Evolutionary conservation across 2,329 filamentous ascomycete species (phyloP), one percentile per base, ranked within the genome.

Genomic region (Nemania abortiva): DNA sequence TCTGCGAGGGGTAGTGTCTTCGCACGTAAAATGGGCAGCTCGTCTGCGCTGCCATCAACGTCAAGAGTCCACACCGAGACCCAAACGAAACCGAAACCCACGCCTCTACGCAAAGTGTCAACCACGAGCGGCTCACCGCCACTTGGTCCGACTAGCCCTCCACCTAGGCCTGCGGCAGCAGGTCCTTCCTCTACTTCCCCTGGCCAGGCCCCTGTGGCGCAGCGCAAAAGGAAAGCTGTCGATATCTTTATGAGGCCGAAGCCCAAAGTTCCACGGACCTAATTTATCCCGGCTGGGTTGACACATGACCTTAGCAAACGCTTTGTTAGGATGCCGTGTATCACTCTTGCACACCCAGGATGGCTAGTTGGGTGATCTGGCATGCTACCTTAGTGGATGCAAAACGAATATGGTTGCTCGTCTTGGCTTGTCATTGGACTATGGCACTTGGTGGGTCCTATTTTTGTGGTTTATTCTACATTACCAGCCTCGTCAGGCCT

Each of bases 181-280:
- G n/a, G 39, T 42, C 37, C 62, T 54, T 47, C 71, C 37, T 56
- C 53, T 7, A 54, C 63, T 20, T 20, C 69, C 1, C 42, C 65
- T 22, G 20, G 42, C 22, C 6, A 69, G 11, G 72, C 62, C 34
- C 68, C 63, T n/a, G 52, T 56, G 61, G 61, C 65, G 39, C 70
- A 56, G 15, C 73, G 79, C 50, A 86, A 86, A 73, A 81, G 84
- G 62, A 85, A 85, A 45, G 54, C 74, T 0, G 82, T 83, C 4
- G 82, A 83, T 69, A 79, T 87, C n/a, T 88, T 88, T 70, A 86
- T 86, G 83, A 81, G 79, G 53, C 83, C 80, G 6, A 85, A 84
- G 76, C 63, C 73, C 0, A 86, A 82, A 75, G 74, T 74, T 62
- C 69, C 55, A 20, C 69, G 69, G 5, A 24, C 22, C 15, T 70